Evolutionary conservation across 768 basidiomycete species (phyloP), one percentile per base, ranked within the genome.

Genomic region (Sutorius australiensis): DNA sequence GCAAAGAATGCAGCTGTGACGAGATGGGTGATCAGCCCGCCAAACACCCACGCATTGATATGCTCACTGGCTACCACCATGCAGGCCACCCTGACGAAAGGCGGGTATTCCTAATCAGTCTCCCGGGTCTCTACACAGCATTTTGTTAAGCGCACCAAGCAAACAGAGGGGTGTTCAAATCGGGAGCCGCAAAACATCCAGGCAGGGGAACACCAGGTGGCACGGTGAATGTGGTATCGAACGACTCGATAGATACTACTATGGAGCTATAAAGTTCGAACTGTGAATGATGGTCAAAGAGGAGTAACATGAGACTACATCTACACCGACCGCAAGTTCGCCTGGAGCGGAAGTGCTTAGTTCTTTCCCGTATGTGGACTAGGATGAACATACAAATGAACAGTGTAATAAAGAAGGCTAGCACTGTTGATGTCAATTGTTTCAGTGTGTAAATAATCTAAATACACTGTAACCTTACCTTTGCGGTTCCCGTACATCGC

Each of bases 61-160:
- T 53, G 24, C 24, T 24, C 36, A 53, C 52, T 53, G n/a, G 52
- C 52, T 40, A 53, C 33, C 17, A 42, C 39, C 46, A 53, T 48
- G 32, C 46, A 53, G 6, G 52, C 46, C 2, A 53, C 14, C 52
- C 52, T 49, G 32, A 28, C 4, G n/a, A 11, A 47, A 40, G n/a
- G 16, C 24, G 1, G 30, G 6, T 12, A 39, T 12, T 38, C 16
- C 28, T 31, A 16, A 36, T 42, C 11, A 52, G 16, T 10, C 8
- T 16, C 2, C n/a, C n/a, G 24, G 32, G 30, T 39, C 3, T 30
- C 13, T 13, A 11, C 12, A 12, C n/a, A 6, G 10, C 12, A 19
- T 39, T 11, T 8, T 19, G 12, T 32, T 17, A 16, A 24, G 30
- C 39, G 12, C 16, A 53, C 52, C 52, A 48, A 32, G 46, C 16